Evolutionary conservation across 1,284 basidiomycete genomes (phyloP).

Genomic region (Blastosporella zonata): DNA sequence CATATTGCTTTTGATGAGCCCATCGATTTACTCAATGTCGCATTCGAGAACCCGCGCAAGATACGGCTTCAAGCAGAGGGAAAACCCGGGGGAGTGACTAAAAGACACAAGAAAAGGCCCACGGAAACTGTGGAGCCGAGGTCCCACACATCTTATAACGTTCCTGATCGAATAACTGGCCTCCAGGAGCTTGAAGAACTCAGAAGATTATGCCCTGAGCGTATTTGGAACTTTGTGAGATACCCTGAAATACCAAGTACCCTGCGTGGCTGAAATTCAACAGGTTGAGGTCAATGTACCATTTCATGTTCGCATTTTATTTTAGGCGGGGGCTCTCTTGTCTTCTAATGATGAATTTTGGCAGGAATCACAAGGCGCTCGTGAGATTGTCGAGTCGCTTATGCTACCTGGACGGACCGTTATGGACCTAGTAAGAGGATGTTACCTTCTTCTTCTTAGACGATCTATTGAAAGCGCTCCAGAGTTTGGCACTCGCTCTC

Average conservation of each 20-base stretch:
- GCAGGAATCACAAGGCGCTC: constrained; percentile 65
- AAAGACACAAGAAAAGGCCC: constrained; percentile 37
- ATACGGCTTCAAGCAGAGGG: constrained; percentile 46
- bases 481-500: constrained; percentile 90
- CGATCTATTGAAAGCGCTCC: neutral
- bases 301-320: constrained; percentile 55
- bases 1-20: constrained; percentile 72
- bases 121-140: constrained; percentile 13
- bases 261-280: neutral
- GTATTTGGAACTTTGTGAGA: constrained; percentile 87
- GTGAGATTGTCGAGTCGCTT: constrained; percentile 59
- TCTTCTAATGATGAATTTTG: constrained; percentile 1
- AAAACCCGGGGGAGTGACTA: constrained; percentile 40
- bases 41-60: constrained; percentile 90
- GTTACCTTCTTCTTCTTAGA: neutral
- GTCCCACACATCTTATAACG: constrained; percentile 47
- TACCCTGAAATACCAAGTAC: neutral
- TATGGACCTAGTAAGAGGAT: constrained; percentile 82
- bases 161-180: constrained; percentile 88
- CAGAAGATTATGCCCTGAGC: constrained; percentile 60
- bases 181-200: constrained; percentile 78
- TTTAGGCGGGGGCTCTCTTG: constrained; percentile 2
- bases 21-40: constrained; percentile 94
- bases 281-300: constrained; percentile 85
- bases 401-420: constrained; percentile 85